Percentiles rank a stretch among this genome's conserved stretches.
phyloP scores from a whole-genome alignment of 306 rosid genomes.

The Canavalia ensiformis region DNA sequence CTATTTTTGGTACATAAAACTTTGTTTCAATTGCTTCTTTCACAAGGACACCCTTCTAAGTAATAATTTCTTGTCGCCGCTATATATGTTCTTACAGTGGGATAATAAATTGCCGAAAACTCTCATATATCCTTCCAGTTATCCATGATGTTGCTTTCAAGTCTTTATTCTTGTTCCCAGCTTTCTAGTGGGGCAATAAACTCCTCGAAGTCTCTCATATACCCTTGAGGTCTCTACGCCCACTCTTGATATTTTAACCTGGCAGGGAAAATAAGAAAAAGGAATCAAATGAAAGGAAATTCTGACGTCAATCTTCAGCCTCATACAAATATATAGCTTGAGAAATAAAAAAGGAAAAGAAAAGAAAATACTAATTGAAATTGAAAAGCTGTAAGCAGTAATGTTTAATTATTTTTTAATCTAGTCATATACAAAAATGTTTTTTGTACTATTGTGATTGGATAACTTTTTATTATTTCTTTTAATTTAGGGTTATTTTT shows the following conservation, averaged over 20 bases:
- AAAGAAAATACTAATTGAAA: too few species aligned
- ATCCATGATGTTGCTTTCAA: neutral
- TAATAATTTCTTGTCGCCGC: neutral
- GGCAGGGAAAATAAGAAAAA: neutral
- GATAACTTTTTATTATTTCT: too few species aligned
- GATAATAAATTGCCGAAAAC: too few species aligned
- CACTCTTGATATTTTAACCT: conserved; percentile 75
- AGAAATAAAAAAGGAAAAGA: neutral
- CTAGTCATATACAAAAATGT: too few species aligned
- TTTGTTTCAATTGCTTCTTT: neutral
- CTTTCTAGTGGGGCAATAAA: conserved; percentile 47
- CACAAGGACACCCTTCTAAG: neutral
- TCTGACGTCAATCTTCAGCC: neutral
- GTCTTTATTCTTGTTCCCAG: conserved; percentile 36
- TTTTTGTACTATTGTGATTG: too few species aligned
- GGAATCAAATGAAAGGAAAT: neutral
- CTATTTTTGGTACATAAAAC: neutral
- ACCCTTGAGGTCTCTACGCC: conserved; percentile 75
- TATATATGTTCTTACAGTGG: neutral
- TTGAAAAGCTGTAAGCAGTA: too few species aligned
- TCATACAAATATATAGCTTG: neutral
- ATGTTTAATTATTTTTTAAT: too few species aligned
- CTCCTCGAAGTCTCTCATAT: conserved; percentile 60
- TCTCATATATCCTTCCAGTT: neutral
- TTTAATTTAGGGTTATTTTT: too few species aligned